phyloP scores from a whole-genome alignment of 2,329 filamentous ascomycete genomes.

The Paecilomyces dactylethromorphus region DNA sequence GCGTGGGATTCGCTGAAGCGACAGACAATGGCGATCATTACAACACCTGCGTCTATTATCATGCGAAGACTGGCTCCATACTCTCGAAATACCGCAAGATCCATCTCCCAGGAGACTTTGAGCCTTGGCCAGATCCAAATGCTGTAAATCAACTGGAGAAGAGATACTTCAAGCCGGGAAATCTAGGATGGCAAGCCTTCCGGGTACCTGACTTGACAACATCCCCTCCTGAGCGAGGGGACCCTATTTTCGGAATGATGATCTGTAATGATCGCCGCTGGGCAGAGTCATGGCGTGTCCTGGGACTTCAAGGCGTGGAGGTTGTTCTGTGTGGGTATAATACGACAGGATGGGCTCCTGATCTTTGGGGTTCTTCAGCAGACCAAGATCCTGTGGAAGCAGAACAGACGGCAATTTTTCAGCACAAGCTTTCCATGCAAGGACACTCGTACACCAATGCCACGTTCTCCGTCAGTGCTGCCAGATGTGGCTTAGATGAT shows the following conservation, averaged over 20 bases:
- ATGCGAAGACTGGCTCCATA: constrained; percentile 34
- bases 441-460: constrained; percentile 49
- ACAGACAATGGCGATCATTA: constrained; percentile 40
- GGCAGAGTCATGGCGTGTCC: constrained; percentile 48
- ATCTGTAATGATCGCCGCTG: constrained; percentile 52
- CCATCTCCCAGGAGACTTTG: constrained; percentile 48
- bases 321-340: constrained; percentile 47
- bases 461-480: constrained; percentile 44
- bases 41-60: constrained; percentile 49
- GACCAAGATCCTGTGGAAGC: constrained; percentile 40
- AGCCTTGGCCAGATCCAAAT: constrained; percentile 43
- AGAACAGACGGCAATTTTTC: constrained; percentile 44
- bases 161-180: constrained; percentile 47
- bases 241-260: constrained; percentile 50
- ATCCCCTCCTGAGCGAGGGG: constrained; percentile 29
- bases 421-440: constrained; percentile 47
- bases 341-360: constrained; percentile 44
- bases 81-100: constrained; percentile 51
- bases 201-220: constrained; percentile 43
- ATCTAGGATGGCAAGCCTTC: constrained; percentile 50
- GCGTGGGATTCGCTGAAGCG: constrained; percentile 48
- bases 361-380: constrained; percentile 37
- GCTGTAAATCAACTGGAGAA: constrained; percentile 52
- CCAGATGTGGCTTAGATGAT: constrained; percentile 47
- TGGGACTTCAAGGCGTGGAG: constrained; percentile 47